A percentile compares a stretch with the other conserved stretches of the same genome.
Conservation (phyloP, 1,139 yeast species). For the Pichia kudriavzevii region DNA sequence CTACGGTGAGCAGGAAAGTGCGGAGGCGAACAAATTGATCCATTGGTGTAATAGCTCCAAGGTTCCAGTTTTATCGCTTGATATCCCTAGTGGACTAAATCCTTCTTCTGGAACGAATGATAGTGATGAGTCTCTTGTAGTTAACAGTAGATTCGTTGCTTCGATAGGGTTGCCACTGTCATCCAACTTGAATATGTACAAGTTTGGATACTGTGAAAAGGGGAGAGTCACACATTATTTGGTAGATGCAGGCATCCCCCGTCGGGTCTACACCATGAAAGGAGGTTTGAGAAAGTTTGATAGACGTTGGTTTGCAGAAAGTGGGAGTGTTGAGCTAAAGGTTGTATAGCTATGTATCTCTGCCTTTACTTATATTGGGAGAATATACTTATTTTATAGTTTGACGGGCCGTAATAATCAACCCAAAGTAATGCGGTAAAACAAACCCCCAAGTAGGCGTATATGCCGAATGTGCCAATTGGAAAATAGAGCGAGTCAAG, state of each 20-base stretch:
- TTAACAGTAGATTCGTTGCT: slow-evolving; percentile 46
- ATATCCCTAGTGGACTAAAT: slow-evolving; percentile 79
- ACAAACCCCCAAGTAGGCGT: too few species aligned
- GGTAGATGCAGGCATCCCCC: slow-evolving; percentile 71
- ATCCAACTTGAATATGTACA: slow-evolving; percentile 57
- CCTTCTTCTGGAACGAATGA: slow-evolving; percentile 65
- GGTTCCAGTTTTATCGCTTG: slow-evolving; percentile 58
- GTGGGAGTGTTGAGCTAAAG: slow-evolving; percentile 21
- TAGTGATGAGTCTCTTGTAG: slow-evolving; percentile 19
- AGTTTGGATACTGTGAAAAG: slow-evolving; percentile 32
- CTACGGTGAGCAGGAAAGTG: slow-evolving; percentile 41
- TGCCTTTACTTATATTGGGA: too few species aligned
- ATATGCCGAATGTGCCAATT: too few species aligned
- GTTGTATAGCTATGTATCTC: slow-evolving; percentile 14
- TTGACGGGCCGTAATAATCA: too few species aligned
- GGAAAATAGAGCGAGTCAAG: too few species aligned
- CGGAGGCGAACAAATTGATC: slow-evolving; percentile 40
- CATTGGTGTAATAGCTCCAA: slow-evolving; percentile 59
- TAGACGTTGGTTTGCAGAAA: slow-evolving; percentile 35
- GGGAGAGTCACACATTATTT: slow-evolving; percentile 48
- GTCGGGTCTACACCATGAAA: slow-evolving; percentile 28
- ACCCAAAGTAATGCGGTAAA: too few species aligned
- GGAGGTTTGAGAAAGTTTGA: slow-evolving; percentile 39
- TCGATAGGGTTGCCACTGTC: slow-evolving; percentile 71
- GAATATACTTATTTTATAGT: too few species aligned